Evolutionary conservation across 1,139 yeast species (phyloP), one percentile per base, ranked within the genome.

Genomic region (Kodamaea sp.): DNA sequence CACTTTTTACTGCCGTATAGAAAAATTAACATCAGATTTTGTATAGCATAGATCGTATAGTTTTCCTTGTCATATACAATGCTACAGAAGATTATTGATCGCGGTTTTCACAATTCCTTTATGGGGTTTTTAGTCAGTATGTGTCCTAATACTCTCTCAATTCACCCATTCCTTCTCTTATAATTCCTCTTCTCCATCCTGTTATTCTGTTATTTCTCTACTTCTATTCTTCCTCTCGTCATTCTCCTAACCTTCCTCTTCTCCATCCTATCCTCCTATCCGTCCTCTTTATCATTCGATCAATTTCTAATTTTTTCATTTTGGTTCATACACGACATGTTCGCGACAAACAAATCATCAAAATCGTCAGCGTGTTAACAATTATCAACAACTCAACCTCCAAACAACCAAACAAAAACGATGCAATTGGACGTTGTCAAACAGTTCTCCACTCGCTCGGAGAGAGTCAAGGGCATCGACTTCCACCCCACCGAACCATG

Each of bases 401-500:
- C 36, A 34, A 9, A 32, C 11, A 8, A 9, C 31, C 7, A 31
- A 22, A 27, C 35, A 26, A 22, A 10, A 24, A 37, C 22, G 34
- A 72, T 72, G 77, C 70, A 70, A 57, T 67, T 72, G 66, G 76
- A 68, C 64, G 69, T 67, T 43, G 63, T 82, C 74, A 85, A 85
- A 69, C 83, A 81, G 55, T 84, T 86, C 62, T 81, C 85, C 53
- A 78, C 89, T 46, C 84, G 97, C 54, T 84, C 97, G 32, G 97
- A 90, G 63, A 83, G 98, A 62, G 97, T 92, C 60, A 92, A 92
- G 66, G 97, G 97, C 40, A 85, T 92, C 58, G 99, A 92, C 67
- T 85, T 94, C 73, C 99, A 92, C 63, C 98, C 98, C 27, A 73
- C 89, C 20, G 98, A 92, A 62, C 97, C 98, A 40, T 92, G 98